Evolutionary conservation across 2,329 filamentous ascomycete genomes (phyloP).

Genomic region (Ophiostoma populinum): DNA sequence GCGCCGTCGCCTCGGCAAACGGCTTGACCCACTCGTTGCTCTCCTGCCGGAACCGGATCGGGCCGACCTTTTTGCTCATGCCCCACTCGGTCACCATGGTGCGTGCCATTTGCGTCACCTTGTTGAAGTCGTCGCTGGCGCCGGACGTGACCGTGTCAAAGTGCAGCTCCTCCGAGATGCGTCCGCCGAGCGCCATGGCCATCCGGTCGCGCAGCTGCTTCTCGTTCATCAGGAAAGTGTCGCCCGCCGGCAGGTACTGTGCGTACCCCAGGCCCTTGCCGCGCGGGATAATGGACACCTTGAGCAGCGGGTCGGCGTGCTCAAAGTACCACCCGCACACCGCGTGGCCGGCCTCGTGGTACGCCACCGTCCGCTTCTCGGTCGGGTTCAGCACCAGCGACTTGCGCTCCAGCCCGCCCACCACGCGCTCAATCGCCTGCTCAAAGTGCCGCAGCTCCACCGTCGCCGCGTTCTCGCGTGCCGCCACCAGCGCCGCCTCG

Average conservation of each 20-base stretch:
- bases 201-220: constrained; percentile 97
- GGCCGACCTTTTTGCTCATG: constrained; percentile 89
- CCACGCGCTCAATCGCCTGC: constrained; percentile 90
- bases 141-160: constrained; percentile 94
- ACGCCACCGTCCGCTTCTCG: constrained; percentile 55
- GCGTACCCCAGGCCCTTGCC: constrained; percentile 90
- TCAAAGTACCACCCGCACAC: constrained; percentile 98
- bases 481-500: constrained; percentile 88
- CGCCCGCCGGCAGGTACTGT: constrained; percentile 81
- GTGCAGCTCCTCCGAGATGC: constrained; percentile 89
- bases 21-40: constrained; percentile 71
- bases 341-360: constrained; percentile 75
- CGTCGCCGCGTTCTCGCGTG: constrained; percentile 60
- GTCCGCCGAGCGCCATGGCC: constrained; percentile 96
- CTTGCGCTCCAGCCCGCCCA: constrained; percentile 94
- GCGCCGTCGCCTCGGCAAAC: constrained; percentile 86
- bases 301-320: constrained; percentile 90
- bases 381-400: constrained; percentile 82
- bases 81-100: constrained; percentile 99
- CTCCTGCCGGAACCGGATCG: constrained; percentile 76
- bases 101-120: constrained; percentile 89
- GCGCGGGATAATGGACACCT: constrained; percentile 96
- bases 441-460: constrained; percentile 89
- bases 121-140: constrained; percentile 94
- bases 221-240: constrained; percentile 90